phyloP scores from a whole-genome alignment of 164 flowering plant genomes.

The Vitis riparia region DNA sequence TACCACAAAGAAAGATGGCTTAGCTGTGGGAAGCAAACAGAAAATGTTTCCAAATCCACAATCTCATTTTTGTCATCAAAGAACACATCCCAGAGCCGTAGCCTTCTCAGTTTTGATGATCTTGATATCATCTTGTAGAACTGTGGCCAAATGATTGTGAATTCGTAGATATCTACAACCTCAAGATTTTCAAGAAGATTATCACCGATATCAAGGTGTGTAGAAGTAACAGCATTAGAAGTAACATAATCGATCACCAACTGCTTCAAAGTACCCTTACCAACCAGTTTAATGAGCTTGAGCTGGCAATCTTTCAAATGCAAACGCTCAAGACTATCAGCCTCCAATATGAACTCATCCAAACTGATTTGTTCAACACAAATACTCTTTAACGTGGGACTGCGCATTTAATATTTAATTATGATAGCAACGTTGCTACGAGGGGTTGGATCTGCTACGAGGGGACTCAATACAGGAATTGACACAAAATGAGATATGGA shows the following conservation, averaged over 20 bases:
- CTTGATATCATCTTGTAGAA: constrained; percentile 78
- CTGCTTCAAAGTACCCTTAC: constrained; percentile 66
- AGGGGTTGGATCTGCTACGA: too few species aligned
- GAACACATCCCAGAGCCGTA: constrained; percentile 81
- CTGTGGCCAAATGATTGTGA: constrained; percentile 78
- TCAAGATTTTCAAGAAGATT: constrained; percentile 61
- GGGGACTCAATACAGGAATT: too few species aligned
- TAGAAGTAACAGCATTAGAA: constrained; percentile 73
- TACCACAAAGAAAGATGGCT: constrained; percentile 70
- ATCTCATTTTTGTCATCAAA: constrained; percentile 83
- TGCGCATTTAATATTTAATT: too few species aligned
- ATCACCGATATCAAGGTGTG: constrained; percentile 78
- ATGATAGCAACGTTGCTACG: too few species aligned
- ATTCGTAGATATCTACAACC: constrained; percentile 81
- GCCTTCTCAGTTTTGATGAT: constrained; percentile 69
- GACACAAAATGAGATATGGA: too few species aligned
- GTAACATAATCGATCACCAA: constrained; percentile 85
- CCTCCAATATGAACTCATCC: constrained; percentile 86
- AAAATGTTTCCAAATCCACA: constrained; percentile 77
- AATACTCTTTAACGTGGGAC: constrained; percentile 86
- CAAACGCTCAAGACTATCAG: constrained; percentile 67
- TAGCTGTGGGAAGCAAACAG: constrained; percentile 65
- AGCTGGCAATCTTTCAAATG: constrained; percentile 80
- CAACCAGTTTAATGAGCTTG: constrained; percentile 70
- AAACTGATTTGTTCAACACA: constrained; percentile 69